These are phyloP conservation scores for Magnusiomyces suaveolens DNA, from an alignment of 1,139 yeast genomes.

Conservation along the genomic window DNA sequence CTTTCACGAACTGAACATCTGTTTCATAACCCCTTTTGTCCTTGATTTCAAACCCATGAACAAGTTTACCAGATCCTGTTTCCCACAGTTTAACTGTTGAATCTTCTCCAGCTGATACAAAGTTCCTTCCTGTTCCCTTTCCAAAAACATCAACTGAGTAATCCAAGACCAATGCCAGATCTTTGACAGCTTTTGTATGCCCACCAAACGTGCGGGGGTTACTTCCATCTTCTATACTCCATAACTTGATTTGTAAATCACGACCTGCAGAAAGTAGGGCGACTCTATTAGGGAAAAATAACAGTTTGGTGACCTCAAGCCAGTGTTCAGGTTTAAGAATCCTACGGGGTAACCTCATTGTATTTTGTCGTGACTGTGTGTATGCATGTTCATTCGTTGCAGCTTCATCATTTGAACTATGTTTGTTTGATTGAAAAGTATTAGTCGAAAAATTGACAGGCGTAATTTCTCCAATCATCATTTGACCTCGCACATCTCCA, in stretches of 20 bases:
- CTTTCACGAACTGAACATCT: not conserved
- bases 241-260: constrained; percentile 49
- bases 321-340: constrained; percentile 35
- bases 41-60: constrained; percentile 32
- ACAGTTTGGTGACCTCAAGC: constrained; percentile 35
- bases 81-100: constrained; percentile 59
- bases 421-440: not conserved
- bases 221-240: constrained; percentile 43
- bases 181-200: constrained; percentile 41
- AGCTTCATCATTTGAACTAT: not conserved
- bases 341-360: constrained; percentile 14
- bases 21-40: not conserved
- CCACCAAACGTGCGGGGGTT: constrained; percentile 43
- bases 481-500: constrained; percentile 41
- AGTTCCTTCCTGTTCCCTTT: constrained; percentile 52
- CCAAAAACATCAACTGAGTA: not conserved
- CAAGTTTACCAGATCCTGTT: constrained; percentile 44
- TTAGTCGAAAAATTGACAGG: not conserved
- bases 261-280: constrained; percentile 48
- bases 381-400: constrained; percentile 6
- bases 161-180: constrained; percentile 31
- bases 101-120: constrained; percentile 38
- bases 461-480: constrained; percentile 24
- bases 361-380: constrained; percentile 12
- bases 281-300: constrained; percentile 51